Evolutionary conservation across 1,284 basidiomycete species (phyloP).

Genomic region (Cystobasidiaceae sp.): DNA sequence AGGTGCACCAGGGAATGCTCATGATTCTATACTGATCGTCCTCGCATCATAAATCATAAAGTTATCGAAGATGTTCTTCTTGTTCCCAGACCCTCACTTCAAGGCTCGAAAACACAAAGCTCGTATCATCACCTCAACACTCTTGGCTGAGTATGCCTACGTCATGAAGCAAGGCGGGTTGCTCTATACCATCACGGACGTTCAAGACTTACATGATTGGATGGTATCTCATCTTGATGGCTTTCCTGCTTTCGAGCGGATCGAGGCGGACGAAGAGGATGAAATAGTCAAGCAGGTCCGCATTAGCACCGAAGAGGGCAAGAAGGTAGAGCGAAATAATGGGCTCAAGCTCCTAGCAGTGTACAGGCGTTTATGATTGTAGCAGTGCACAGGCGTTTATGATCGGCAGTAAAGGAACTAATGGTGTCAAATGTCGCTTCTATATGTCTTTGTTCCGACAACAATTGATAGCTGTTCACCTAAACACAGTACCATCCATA

Average conservation of each 20-base stretch:
- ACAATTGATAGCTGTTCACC: no score
- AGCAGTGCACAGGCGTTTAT: no score
- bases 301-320: slow-evolving; percentile 88
- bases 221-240: slow-evolving; percentile 80
- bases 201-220: slow-evolving; percentile 89
- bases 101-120: slow-evolving; percentile 96
- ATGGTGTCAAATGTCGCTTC: no score
- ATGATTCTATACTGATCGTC: not conserved
- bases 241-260: slow-evolving; percentile 79
- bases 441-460: no score
- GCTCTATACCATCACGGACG: slow-evolving; percentile 97
- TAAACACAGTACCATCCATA: no score
- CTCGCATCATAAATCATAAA: slow-evolving; percentile 32
- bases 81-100: slow-evolving; percentile 99
- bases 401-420: no score
- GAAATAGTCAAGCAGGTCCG: slow-evolving; percentile 75
- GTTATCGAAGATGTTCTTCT: slow-evolving; percentile 88
- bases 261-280: slow-evolving; percentile 62
- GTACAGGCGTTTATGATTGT: slow-evolving; percentile 21
- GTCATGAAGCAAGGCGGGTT: slow-evolving; percentile 85
- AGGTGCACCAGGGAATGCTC: no score
- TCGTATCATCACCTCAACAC: slow-evolving; percentile 58
- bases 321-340: slow-evolving; percentile 87
- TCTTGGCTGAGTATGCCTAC: slow-evolving; percentile 88
- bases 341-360: slow-evolving; percentile 60